Conservation (phyloP, 805 yeast species). For the Lachancea sp. region DNA sequence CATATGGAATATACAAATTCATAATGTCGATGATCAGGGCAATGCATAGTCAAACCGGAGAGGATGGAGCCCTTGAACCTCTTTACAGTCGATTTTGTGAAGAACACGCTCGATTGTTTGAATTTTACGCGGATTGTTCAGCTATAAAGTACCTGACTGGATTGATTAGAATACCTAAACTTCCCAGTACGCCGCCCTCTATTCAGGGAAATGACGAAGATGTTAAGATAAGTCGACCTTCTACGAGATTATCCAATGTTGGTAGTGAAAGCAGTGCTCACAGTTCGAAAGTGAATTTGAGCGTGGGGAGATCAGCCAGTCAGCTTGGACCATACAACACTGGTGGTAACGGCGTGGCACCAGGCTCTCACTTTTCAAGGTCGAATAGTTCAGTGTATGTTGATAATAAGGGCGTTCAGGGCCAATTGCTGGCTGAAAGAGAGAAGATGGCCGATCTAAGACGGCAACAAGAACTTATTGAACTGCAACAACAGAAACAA, state of each 20-base stretch:
- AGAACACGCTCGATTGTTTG: constrained; percentile 61
- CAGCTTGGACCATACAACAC: no score
- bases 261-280: neutral
- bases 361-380: neutral
- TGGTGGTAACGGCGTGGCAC: neutral
- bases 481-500: neutral
- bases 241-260: neutral
- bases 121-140: constrained; percentile 86
- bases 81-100: constrained; percentile 62
- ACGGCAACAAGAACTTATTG: neutral
- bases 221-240: neutral
- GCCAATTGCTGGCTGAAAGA: neutral
- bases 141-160: constrained; percentile 75
- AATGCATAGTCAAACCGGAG: constrained; percentile 59
- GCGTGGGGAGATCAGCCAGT: neutral
- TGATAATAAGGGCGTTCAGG: neutral
- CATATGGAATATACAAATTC: constrained; percentile 89
- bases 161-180: constrained; percentile 45
- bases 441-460: neutral
- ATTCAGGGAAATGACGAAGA: constrained; percentile 25
- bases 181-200: constrained; percentile 36
- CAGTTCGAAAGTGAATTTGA: neutral
- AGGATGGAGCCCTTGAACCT: constrained; percentile 68
- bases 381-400: neutral
- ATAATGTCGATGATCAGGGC: constrained; percentile 87